Evolutionary conservation across 352 stramenopile genomes (phyloP).

Genomic region (Halophytophthora batemanensis): DNA sequence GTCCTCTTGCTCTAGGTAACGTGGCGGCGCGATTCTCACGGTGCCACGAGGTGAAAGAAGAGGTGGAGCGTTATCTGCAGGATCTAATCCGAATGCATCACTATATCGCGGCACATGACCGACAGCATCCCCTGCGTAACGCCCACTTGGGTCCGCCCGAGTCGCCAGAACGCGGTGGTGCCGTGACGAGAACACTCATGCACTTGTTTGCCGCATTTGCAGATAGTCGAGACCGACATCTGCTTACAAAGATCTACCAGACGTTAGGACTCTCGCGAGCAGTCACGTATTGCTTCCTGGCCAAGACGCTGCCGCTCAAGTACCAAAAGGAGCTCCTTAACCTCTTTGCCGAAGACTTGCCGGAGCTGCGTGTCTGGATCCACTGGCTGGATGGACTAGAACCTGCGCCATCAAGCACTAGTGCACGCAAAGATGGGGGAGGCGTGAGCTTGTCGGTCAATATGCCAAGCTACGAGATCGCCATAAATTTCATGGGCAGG

Average conservation of each 20-base stretch:
- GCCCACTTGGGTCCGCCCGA: conserved; percentile 11
- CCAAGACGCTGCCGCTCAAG: conserved; percentile 34
- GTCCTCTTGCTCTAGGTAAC: conserved; percentile 19
- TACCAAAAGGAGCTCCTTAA: conserved; percentile 55
- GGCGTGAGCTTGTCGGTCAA: conserved; percentile 1
- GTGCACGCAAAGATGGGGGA: not conserved
- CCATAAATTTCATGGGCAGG: conserved; percentile 39
- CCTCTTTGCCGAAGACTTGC: conserved; percentile 40
- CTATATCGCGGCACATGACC: conserved; percentile 38
- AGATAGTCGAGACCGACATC: conserved; percentile 35
- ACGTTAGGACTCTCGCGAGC: conserved; percentile 32
- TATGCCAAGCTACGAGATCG: conserved; percentile 16
- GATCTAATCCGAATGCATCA: conserved; percentile 59
- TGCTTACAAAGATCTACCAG: conserved; percentile 56
- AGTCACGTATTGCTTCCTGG: conserved; percentile 39
- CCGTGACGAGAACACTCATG: conserved; percentile 26
- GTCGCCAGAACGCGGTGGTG: conserved; percentile 3
- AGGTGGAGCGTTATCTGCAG: conserved; percentile 57
- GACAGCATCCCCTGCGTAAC: conserved; percentile 21
- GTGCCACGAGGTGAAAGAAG: conserved; percentile 50
- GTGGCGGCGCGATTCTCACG: conserved; percentile 47
- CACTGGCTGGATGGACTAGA: conserved; percentile 40
- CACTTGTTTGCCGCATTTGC: conserved; percentile 44
- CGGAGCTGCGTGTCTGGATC: conserved; percentile 48
- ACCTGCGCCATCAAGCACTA: conserved; percentile 2